These are phyloP conservation scores for Nemania serpens DNA, from an alignment of 2,329 filamentous ascomycete species.

Conservation along the genomic window DNA sequence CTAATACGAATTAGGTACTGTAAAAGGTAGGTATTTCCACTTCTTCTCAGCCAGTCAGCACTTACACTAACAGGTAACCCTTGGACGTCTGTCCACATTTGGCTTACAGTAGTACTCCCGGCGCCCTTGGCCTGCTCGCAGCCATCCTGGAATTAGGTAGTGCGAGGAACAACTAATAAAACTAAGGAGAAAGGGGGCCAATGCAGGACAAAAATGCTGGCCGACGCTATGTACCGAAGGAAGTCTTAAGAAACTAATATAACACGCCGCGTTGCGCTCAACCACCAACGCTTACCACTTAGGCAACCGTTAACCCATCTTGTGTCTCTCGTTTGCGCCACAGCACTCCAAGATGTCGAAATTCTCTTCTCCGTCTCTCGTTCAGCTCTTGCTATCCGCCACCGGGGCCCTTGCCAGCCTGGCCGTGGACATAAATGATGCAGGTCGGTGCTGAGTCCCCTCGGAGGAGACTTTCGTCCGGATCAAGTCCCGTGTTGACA, in stretches of 20 bases:
- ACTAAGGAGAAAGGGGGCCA: too few relatives aligned
- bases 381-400: slow-evolving; percentile 28
- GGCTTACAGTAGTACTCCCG: too few relatives aligned
- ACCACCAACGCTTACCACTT: neutral
- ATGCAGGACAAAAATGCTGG: neutral
- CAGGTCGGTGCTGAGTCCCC: slow-evolving; percentile 26
- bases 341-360: slow-evolving; percentile 29
- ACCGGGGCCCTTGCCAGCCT: slow-evolving; percentile 32
- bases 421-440: slow-evolving; percentile 34
- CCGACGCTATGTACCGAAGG: neutral
- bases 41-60: too few relatives aligned
- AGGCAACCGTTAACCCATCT: slow-evolving; percentile 1
- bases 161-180: too few relatives aligned
- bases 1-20: too few relatives aligned
- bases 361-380: slow-evolving; percentile 22
- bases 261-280: neutral
- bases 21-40: too few relatives aligned
- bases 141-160: too few relatives aligned
- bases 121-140: too few relatives aligned
- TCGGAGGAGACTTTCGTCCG: neutral
- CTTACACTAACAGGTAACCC: too few relatives aligned
- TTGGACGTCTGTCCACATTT: too few relatives aligned
- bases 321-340: slow-evolving; percentile 20
- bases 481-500: slow-evolving; percentile 6
- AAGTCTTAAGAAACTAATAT: neutral